Conservation (phyloP, 371 early-diverging fungal species). For the Mucor mucedo region DNA sequence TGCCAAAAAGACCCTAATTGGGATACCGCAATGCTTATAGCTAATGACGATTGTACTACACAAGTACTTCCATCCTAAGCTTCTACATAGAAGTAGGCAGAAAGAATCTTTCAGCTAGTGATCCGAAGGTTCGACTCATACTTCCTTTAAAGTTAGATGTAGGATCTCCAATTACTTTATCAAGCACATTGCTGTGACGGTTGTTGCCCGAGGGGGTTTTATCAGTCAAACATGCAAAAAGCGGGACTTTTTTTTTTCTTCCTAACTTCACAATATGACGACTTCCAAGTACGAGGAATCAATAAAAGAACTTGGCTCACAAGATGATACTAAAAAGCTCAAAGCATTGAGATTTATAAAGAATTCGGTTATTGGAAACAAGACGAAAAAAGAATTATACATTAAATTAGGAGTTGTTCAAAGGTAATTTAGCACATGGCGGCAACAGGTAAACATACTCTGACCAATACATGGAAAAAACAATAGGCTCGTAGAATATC, state of each 20-base stretch:
- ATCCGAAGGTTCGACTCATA: no score
- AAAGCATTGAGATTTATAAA: slow-evolving; percentile 80
- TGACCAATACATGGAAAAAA: no score
- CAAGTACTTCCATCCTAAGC: no score
- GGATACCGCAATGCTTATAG: no score
- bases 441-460: no score
- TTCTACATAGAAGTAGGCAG: no score
- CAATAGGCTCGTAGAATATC: slow-evolving; percentile 63
- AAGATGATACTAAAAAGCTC: slow-evolving; percentile 52
- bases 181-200: neutral
- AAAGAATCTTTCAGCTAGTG: no score
- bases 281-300: slow-evolving; percentile 66
- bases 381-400: slow-evolving; percentile 82
- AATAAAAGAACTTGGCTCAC: slow-evolving; percentile 54
- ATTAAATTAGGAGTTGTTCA: slow-evolving; percentile 70
- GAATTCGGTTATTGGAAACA: slow-evolving; percentile 87
- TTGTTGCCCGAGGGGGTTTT: neutral
- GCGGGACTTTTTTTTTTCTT: slow-evolving; percentile 3
- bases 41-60: no score
- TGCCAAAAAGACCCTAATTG: no score
- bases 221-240: neutral
- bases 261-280: slow-evolving; percentile 38
- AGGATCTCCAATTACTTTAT: no score
- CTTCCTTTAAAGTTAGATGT: no score
- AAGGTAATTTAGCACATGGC: slow-evolving; percentile 48